phyloP scores from a whole-genome alignment of 352 stramenopile genomes.

The Globisporangium alternatum region DNA sequence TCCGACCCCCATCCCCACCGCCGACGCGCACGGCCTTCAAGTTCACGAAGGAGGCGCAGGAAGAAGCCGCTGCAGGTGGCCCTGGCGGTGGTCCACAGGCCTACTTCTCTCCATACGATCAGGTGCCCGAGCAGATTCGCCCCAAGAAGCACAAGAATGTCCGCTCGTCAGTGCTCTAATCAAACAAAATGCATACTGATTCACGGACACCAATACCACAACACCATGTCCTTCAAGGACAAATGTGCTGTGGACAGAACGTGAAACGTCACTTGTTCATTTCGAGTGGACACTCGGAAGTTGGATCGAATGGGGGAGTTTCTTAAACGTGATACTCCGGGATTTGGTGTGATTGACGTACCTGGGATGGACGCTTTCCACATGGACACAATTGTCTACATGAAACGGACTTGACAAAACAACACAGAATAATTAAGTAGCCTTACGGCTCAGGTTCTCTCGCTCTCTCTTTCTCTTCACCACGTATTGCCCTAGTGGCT shows the following conservation, averaged over 20 bases:
- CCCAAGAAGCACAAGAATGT: conserved; percentile 46
- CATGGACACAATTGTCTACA: neutral
- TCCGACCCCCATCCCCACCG: conserved; percentile 56
- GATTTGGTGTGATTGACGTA: neutral
- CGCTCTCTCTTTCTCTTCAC: neutral
- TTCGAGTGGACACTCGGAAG: neutral
- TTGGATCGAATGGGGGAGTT: neutral
- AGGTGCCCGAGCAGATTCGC: conserved; percentile 39
- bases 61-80: conserved; percentile 27
- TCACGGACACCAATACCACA: neutral
- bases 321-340: too few relatives aligned
- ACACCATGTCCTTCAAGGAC: neutral
- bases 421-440: too few relatives aligned
- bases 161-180: conserved; percentile 14
- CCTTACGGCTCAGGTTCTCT: too few relatives aligned
- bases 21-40: conserved; percentile 73
- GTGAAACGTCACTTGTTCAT: neutral
- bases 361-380: neutral
- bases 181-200: neutral
- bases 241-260: neutral
- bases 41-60: conserved; percentile 62
- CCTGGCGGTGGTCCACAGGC: conserved; percentile 30
- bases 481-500: neutral
- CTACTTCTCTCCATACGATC: conserved; percentile 75
- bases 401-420: too few relatives aligned